Percentiles rank a stretch among this genome's conserved stretches.
phyloP scores from a whole-genome alignment of 2,329 filamentous ascomycete species.

The Dothideomycetes sp. region DNA sequence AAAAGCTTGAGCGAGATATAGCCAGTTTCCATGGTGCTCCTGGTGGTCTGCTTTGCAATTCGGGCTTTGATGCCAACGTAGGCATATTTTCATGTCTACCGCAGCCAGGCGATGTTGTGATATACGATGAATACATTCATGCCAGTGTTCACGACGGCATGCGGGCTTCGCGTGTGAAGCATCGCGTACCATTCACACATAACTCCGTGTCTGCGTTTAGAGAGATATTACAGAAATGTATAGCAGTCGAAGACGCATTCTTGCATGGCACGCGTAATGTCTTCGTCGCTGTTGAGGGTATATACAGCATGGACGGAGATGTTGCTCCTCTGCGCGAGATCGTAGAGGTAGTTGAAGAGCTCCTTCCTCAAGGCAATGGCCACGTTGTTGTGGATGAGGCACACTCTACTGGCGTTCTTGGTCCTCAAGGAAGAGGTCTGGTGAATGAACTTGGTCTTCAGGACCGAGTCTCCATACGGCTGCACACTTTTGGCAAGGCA shows the following conservation, averaged over 20 bases:
- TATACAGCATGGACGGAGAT: slow-evolving; percentile 77
- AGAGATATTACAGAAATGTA: slow-evolving; percentile 18
- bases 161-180: slow-evolving; percentile 47
- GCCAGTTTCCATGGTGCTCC: slow-evolving; percentile 50
- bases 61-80: slow-evolving; percentile 39
- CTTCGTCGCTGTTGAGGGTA: slow-evolving; percentile 57
- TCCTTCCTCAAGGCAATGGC: slow-evolving; percentile 47
- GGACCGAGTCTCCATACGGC: slow-evolving; percentile 42
- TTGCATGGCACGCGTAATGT: slow-evolving; percentile 37
- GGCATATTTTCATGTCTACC: slow-evolving; percentile 38
- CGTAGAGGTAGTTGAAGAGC: slow-evolving; percentile 43
- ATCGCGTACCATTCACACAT: slow-evolving; percentile 44
- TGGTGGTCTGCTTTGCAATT: slow-evolving; percentile 49
- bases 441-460: slow-evolving; percentile 48
- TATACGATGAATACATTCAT: slow-evolving; percentile 68
- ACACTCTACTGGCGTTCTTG: slow-evolving; percentile 53
- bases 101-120: slow-evolving; percentile 38
- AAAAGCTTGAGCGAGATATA: slow-evolving; percentile 47
- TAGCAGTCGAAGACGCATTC: slow-evolving; percentile 21
- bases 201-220: slow-evolving; percentile 35
- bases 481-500: slow-evolving; percentile 59
- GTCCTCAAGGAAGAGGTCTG: slow-evolving; percentile 44
- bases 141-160: slow-evolving; percentile 73
- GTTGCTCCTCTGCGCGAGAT: slow-evolving; percentile 53
- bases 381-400: slow-evolving; percentile 59